These are phyloP conservation scores for Epichloe sibirici DNA, from an alignment of 2,329 filamentous ascomycete genomes.

Conservation along the genomic window DNA sequence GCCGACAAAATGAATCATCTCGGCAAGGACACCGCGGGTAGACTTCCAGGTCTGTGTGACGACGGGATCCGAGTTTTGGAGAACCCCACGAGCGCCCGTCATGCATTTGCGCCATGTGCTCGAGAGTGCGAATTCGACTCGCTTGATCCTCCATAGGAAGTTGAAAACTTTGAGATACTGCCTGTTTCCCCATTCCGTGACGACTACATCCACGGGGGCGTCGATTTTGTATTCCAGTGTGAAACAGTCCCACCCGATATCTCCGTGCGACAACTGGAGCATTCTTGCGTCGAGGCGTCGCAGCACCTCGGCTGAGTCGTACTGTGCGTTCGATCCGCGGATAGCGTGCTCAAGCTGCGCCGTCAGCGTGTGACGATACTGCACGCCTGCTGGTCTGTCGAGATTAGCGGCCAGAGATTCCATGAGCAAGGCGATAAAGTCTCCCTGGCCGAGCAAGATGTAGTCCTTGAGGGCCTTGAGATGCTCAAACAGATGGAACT, in stretches of 20 bases:
- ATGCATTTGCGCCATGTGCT: slow-evolving; percentile 92
- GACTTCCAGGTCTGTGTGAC: slow-evolving; percentile 78
- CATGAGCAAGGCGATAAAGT: slow-evolving; percentile 96
- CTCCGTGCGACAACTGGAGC: slow-evolving; percentile 89
- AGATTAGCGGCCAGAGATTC: slow-evolving; percentile 88
- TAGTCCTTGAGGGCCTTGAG: slow-evolving; percentile 88
- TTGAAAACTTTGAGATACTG: slow-evolving; percentile 99
- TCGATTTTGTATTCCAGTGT: slow-evolving; percentile 98
- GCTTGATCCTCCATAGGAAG: slow-evolving; percentile 95
- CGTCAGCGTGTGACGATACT: slow-evolving; percentile 92
- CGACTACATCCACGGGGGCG: slow-evolving; percentile 89
- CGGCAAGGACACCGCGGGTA: slow-evolving; percentile 76
- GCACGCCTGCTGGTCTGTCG: slow-evolving; percentile 87
- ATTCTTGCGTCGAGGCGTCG: slow-evolving; percentile 91
- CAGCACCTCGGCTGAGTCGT: slow-evolving; percentile 83
- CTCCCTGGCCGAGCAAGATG: slow-evolving; percentile 84
- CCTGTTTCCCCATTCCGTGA: slow-evolving; percentile 87
- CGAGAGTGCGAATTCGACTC: slow-evolving; percentile 85
- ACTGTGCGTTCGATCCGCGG: slow-evolving; percentile 91
- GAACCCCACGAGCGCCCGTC: slow-evolving; percentile 85
- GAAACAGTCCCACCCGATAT: slow-evolving; percentile 98
- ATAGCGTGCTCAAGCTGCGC: slow-evolving; percentile 98
- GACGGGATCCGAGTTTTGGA: slow-evolving; percentile 57
- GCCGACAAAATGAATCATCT: slow-evolving; percentile 97
- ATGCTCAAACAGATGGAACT: slow-evolving; percentile 91